Evolutionary conservation across 225 moss, liverwort and hornwort species (phyloP).

Genomic region (Pseudisothecium myosuroides): DNA sequence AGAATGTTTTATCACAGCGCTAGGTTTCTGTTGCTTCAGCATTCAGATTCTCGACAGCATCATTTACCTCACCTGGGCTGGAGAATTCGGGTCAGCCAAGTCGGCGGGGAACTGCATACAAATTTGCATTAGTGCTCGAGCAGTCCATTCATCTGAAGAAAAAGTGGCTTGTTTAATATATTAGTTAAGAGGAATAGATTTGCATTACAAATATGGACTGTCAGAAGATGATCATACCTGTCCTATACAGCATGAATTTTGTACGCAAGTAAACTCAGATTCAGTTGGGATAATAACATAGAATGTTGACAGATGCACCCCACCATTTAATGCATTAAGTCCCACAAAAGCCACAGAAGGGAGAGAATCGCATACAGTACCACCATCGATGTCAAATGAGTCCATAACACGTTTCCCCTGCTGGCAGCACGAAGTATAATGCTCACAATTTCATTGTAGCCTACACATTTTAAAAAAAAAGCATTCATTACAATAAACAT

Average conservation of each 20-base stretch:
- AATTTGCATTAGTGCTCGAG: neutral
- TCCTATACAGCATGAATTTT: neutral
- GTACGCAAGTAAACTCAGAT: neutral
- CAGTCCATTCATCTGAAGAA: neutral
- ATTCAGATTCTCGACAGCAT: conserved; percentile 6
- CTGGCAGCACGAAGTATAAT: conserved; percentile 22
- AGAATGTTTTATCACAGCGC: neutral
- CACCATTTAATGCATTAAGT: neutral
- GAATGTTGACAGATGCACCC: neutral
- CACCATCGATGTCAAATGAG: conserved; percentile 34
- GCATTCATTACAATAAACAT: neutral
- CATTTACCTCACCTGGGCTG: conserved; percentile 5
- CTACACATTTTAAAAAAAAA: neutral
- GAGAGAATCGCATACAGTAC: conserved; percentile 1
- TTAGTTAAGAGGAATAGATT: neutral
- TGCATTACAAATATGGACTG: neutral
- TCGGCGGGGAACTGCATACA: conserved; percentile 17
- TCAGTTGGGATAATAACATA: neutral
- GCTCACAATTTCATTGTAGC: conserved; percentile 28
- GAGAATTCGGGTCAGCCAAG: conserved; percentile 23
- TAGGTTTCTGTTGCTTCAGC: neutral
- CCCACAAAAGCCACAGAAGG: neutral
- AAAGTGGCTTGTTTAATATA: neutral
- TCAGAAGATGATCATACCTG: conserved; percentile 1
- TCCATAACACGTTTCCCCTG: conserved; percentile 11